Evolutionary conservation across 495 filamentous ascomycete species (phyloP), one percentile per base, ranked within the genome.

Genomic region (Daldinia bambusicola): DNA sequence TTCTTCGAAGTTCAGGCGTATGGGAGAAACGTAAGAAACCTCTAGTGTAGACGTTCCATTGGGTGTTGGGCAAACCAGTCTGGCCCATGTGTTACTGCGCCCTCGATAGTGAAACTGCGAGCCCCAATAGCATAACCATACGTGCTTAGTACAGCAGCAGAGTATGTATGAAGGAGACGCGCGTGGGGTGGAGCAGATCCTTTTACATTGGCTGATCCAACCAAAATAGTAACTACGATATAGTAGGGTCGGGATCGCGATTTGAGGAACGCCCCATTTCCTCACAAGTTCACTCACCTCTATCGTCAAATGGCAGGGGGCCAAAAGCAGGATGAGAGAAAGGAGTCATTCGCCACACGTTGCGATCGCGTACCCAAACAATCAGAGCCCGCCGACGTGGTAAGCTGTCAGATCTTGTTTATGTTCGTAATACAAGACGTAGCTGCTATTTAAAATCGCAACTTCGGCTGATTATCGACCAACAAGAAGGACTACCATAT

Each of bases 171-270:
- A 67, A 58, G 34, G 56, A 57, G 55, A 65, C 26, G 70, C 26
- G 70, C 70, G 70, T 73, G 70, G 70, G 70, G 66, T 73, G 36
- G 60, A 69, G 70, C 9, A 62, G 70, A 69, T 66, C 70, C 70
- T 73, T 26, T 26, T 73, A 62, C 66, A 73, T 73, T 62, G 58
- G 52, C 56, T 48, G 59, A 58, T 14, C 56, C 66, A 63, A 56
- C 66, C 61, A 51, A 30, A 61, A 37, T 66, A 45, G 22, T 22
- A 61, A 73, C 50, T 69, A 56, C 26, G 26, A 26, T 26, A 69
- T 36, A 36, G 60, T 60, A 63, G 41, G 50, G 50, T 61, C 63
- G 61, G 51, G 62, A 69, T 73, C 61, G 45, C 65, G 66, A 69
- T 73, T 64, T 66, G 34, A 66, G 45, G 18, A 73, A 50, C 45